Evolutionary conservation across 2,329 filamentous ascomycete genomes (phyloP).

Genomic region (Helotiales sp.): DNA sequence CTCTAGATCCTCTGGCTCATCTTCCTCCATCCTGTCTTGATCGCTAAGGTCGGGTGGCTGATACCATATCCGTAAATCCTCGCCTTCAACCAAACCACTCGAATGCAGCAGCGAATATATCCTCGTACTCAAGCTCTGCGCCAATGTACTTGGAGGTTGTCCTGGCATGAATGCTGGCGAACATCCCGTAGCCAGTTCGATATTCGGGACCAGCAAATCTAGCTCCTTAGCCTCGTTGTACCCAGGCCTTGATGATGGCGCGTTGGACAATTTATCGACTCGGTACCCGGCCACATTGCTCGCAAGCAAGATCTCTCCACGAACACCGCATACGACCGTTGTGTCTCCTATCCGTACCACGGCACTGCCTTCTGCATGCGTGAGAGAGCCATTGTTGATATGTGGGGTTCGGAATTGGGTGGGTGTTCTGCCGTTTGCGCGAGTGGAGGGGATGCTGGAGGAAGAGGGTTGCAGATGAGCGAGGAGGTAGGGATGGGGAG

Average conservation of each 20-base stretch:
- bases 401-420: slow-evolving; percentile 73
- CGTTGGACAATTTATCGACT: slow-evolving; percentile 44
- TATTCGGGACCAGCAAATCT: slow-evolving; percentile 87
- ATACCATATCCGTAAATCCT: slow-evolving; percentile 76
- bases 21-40: slow-evolving; percentile 50
- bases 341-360: slow-evolving; percentile 89
- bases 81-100: slow-evolving; percentile 66
- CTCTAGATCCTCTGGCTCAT: slow-evolving; percentile 42
- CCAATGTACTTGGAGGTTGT: slow-evolving; percentile 76
- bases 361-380: slow-evolving; percentile 87
- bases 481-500: slow-evolving; percentile 86
- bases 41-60: slow-evolving; percentile 54
- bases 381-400: slow-evolving; percentile 81
- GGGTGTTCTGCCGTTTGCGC: slow-evolving; percentile 81
- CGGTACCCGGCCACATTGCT: slow-evolving; percentile 74
- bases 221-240: slow-evolving; percentile 58
- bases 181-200: slow-evolving; percentile 90
- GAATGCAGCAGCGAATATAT: slow-evolving; percentile 78
- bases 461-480: slow-evolving; percentile 75
- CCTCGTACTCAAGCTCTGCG: slow-evolving; percentile 81
- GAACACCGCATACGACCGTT: slow-evolving; percentile 90
- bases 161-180: slow-evolving; percentile 86
- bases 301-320: slow-evolving; percentile 81
- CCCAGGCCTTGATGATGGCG: slow-evolving; percentile 43
- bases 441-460: slow-evolving; percentile 59